Conservation (phyloP, 2,329 filamentous ascomycete species). For the Monosporascus sp. region DNA sequence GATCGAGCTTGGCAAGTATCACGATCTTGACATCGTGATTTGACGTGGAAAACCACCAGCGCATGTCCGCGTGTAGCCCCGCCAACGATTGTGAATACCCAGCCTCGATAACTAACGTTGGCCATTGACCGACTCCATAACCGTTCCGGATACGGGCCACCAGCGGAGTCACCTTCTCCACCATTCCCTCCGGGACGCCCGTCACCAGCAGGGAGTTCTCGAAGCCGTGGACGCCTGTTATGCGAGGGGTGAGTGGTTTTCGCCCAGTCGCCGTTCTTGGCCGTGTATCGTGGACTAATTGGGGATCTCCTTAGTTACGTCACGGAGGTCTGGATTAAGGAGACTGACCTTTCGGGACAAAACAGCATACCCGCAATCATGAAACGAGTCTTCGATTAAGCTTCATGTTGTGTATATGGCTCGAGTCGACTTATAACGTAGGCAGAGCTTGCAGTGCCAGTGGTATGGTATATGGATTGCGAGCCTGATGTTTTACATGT, state of each 20-base stretch:
- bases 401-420: not conserved
- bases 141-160: constrained; percentile 1
- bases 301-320: too few species aligned
- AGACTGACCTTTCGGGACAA: constrained; percentile 43
- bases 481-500: constrained; percentile 30
- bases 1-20: constrained; percentile 2
- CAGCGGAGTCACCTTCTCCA: constrained; percentile 4
- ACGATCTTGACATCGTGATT: constrained; percentile 5
- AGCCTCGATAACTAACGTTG: constrained; percentile 5
- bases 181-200: constrained; percentile 1
- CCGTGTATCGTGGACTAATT: constrained; percentile 59
- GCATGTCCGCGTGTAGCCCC: not conserved
- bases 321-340: constrained; percentile 16
- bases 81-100: constrained; percentile 1
- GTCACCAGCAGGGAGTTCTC: too few species aligned
- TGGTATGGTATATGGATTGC: constrained; percentile 53
- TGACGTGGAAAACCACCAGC: constrained; percentile 2
- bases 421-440: constrained; percentile 37
- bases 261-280: constrained; percentile 64
- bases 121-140: not conserved
- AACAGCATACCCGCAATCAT: constrained; percentile 56
- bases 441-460: constrained; percentile 61
- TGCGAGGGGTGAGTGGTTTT: too few species aligned
- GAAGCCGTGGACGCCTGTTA: too few species aligned
- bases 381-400: constrained; percentile 23